A percentile compares a stretch with the other conserved stretches of the same genome.
These are phyloP conservation scores for Aegilops sharonensis DNA, from an alignment of 176 grass and related monocot species.

Conservation along the genomic window DNA sequence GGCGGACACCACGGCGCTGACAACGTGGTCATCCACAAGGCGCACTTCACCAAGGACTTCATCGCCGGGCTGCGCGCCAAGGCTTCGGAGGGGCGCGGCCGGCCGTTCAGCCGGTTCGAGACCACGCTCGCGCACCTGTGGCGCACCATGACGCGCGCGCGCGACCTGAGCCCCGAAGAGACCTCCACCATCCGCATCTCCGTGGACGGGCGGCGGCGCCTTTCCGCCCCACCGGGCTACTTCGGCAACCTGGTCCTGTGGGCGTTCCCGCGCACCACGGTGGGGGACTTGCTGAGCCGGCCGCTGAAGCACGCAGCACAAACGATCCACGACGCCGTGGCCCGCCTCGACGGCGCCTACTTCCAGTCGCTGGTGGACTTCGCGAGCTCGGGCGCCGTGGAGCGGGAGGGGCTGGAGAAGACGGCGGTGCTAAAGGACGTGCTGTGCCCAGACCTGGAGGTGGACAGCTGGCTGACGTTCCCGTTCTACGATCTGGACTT, in stretches of 20 bases:
- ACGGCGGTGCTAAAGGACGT: constrained; percentile 42
- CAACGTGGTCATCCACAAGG: constrained; percentile 44
- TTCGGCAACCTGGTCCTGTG: constrained; percentile 68
- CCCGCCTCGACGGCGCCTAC: constrained; percentile 39
- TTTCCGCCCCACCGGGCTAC: constrained; percentile 43
- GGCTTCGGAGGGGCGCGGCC: constrained; percentile 25
- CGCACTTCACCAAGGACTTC: constrained; percentile 74
- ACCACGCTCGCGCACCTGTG: constrained; percentile 61
- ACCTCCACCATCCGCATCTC: constrained; percentile 48
- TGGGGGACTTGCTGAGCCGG: constrained; percentile 25
- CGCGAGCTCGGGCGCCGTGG: constrained; percentile 34
- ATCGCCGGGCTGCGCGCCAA: constrained; percentile 38
- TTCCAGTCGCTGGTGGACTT: constrained; percentile 76
- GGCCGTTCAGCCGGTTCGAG: constrained; percentile 63
- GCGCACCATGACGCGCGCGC: constrained; percentile 44
- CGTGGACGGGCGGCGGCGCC: constrained; percentile 52
- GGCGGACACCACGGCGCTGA: background rate
- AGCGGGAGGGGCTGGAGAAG: constrained; percentile 43
- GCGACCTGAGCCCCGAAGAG: constrained; percentile 6
- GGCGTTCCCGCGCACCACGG: constrained; percentile 56
- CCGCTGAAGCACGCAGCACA: constrained; percentile 52
- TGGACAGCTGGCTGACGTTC: constrained; percentile 63
- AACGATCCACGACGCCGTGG: constrained; percentile 51
- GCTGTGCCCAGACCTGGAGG: constrained; percentile 63
- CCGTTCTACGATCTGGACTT: constrained; percentile 70